Conservation (phyloP, 495 filamentous ascomycete species). For the Diplogelasinospora grovesii region DNA sequence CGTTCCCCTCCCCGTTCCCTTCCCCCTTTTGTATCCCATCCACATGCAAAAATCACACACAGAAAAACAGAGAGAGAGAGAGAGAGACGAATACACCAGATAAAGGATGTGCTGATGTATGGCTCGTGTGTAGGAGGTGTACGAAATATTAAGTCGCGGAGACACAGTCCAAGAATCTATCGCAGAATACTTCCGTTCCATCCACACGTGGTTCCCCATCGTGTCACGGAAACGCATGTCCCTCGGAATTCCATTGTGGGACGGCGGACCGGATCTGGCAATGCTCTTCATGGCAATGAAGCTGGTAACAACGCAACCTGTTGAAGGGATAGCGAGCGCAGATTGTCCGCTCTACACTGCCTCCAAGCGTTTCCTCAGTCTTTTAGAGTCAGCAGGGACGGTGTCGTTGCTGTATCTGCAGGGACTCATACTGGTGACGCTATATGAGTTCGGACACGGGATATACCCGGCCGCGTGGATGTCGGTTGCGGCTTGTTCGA, state of each 20-base stretch:
- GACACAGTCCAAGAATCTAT: slow-evolving; percentile 25
- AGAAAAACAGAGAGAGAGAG: too few relatives aligned
- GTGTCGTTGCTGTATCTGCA: slow-evolving; percentile 39
- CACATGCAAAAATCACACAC: too few relatives aligned
- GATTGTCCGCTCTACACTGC: slow-evolving; percentile 35
- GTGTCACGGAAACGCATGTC: slow-evolving; percentile 42
- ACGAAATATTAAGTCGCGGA: slow-evolving; percentile 23
- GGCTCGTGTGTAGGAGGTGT: too few relatives aligned
- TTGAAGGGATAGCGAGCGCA: slow-evolving; percentile 16
- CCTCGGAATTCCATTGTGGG: slow-evolving; percentile 31
- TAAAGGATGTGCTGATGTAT: too few relatives aligned
- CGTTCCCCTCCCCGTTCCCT: too few relatives aligned
- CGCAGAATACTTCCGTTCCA: slow-evolving; percentile 25
- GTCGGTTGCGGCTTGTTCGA: slow-evolving; percentile 33
- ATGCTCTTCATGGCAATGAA: slow-evolving; percentile 47
- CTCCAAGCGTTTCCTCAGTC: slow-evolving; percentile 33
- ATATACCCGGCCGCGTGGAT: slow-evolving; percentile 47
- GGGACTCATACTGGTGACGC: slow-evolving; percentile 34
- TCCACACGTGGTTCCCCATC: slow-evolving; percentile 47
- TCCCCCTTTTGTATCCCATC: too few relatives aligned
- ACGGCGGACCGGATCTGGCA: slow-evolving; percentile 40
- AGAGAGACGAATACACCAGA: too few relatives aligned
- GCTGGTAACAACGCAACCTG: slow-evolving; percentile 28
- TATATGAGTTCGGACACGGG: slow-evolving; percentile 44
- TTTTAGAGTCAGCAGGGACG: slow-evolving; percentile 32